phyloP scores from a whole-genome alignment of 495 filamentous ascomycete genomes.

The Podospora anserina region DNA sequence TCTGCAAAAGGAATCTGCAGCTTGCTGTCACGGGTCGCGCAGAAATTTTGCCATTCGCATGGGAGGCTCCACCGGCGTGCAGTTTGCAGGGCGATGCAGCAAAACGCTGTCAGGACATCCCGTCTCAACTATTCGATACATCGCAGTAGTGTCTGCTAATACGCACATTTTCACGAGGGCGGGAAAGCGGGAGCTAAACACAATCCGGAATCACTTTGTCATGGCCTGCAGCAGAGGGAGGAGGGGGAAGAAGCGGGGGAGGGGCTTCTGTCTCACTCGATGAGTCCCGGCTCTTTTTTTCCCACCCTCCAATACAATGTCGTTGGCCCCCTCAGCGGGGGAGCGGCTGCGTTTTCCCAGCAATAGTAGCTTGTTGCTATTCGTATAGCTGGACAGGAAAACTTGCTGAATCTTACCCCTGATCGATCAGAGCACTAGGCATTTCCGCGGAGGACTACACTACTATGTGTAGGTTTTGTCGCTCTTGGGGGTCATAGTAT shows the following conservation, averaged over 20 bases:
- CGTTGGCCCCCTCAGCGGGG: background rate
- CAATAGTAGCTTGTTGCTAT: background rate
- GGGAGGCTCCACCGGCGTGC: conserved; percentile 13
- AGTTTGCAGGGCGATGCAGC: background rate
- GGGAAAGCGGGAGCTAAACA: conserved; percentile 19
- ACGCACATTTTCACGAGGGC: conserved; percentile 7
- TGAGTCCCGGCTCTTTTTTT: background rate
- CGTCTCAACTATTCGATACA: background rate
- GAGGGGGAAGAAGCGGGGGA: background rate
- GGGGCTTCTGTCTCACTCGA: background rate
- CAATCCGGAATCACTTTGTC: conserved; percentile 23
- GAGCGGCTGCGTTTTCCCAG: background rate
- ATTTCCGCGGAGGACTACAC: conserved; percentile 8
- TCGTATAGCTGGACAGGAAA: background rate
- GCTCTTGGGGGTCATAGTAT: background rate
- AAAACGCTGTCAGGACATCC: background rate
- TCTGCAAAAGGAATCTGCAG: conserved; percentile 13
- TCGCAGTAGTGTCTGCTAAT: conserved; percentile 8
- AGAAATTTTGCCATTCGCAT: conserved; percentile 7
- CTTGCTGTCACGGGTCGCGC: conserved; percentile 16
- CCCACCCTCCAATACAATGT: background rate
- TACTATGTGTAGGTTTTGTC: background rate
- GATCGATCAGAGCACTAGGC: conserved; percentile 9
- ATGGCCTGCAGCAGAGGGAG: conserved; percentile 13
- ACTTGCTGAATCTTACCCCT: background rate